Evolutionary conservation across 441 rosid genomes (phyloP).

Genomic region (Erodium texanum): DNA sequence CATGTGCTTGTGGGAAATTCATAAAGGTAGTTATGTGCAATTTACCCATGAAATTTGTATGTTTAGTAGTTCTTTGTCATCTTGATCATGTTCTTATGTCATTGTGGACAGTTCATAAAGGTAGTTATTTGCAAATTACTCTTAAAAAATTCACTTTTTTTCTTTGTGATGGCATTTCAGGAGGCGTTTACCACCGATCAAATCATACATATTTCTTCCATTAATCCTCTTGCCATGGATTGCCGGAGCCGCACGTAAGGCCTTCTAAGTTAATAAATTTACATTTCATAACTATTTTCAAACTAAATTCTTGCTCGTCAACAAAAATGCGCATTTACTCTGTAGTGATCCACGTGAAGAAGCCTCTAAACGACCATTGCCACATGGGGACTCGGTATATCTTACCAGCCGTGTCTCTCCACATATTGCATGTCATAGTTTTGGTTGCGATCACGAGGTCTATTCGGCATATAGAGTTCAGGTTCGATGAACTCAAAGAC

Average conservation of each 20-base stretch:
- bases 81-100: too few relatives aligned
- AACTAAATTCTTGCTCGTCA: slow-evolving; percentile 18
- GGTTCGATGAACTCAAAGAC: slow-evolving; percentile 79
- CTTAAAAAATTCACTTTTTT: too few relatives aligned
- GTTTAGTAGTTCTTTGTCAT: too few relatives aligned
- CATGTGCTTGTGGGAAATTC: too few relatives aligned
- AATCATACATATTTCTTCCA: slow-evolving; percentile 64
- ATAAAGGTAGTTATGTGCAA: too few relatives aligned
- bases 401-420: slow-evolving; percentile 47
- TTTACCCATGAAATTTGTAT: too few relatives aligned
- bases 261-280: slow-evolving; percentile 7
- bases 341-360: slow-evolving; percentile 48
- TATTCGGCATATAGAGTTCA: slow-evolving; percentile 68
- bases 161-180: slow-evolving; percentile 38
- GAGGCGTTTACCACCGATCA: slow-evolving; percentile 72
- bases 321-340: slow-evolving; percentile 19
- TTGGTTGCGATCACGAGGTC: slow-evolving; percentile 55
- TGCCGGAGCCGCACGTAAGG: slow-evolving; percentile 57
- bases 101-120: too few relatives aligned
- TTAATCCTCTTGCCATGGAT: slow-evolving; percentile 67
- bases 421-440: slow-evolving; percentile 42
- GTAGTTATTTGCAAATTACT: too few relatives aligned
- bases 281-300: too few relatives aligned
- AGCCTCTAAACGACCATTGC: slow-evolving; percentile 52
- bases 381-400: slow-evolving; percentile 54